Evolutionary conservation across 139 green algal genomes (phyloP), one percentile per base, ranked within the genome.

Genomic region (Pycnococcus provasolii): DNA sequence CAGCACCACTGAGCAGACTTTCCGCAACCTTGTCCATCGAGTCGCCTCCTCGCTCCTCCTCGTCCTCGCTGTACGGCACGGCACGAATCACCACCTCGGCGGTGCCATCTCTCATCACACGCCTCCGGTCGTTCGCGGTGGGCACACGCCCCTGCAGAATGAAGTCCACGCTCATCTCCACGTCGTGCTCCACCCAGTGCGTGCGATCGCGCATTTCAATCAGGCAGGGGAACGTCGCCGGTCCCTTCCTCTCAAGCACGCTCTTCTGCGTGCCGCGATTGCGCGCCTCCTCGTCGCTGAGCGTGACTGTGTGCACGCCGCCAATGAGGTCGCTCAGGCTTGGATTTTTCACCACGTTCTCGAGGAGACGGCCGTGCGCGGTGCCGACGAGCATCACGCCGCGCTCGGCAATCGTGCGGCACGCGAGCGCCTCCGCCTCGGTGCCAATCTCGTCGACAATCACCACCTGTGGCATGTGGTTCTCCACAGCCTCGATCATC

Each of bases 401-500:
- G 4, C 91, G 80, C 82, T 97, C 90, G 1, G 92, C 90, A 53
- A 97, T 98, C n/a, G 87, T 97, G 48, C 90, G 80, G 79, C 90
- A 96, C 8, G 91, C 92, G n/a, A 94, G 75, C 4, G 89, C 90
- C 72, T 97, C 91, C 1, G 83, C 91, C 73, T 96, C 89, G 7
- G 87, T 98, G 44, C 92, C 92, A 53, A 97, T 96, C 79, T 98
- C 91, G 51, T 97, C 90, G 41, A 96, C 88, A 39, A 96, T 90
- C 2, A 97, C 85, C 7, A 91, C 83, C 66, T 62, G 13, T 11
- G 88, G 89, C 85, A 92, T 96, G 82, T 96, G 91, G 78, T 97
- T 97, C 81, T 97, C 88, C 44, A 97, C 91, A 2, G 91, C 91
- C 83, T 96, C 91, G 15, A 97, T 88, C 91, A 97, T 97, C 66